Base-by-base conservation (phyloP, 176 grass and related monocot genomes). In the Miscanthus lutarioriparius region DNA sequence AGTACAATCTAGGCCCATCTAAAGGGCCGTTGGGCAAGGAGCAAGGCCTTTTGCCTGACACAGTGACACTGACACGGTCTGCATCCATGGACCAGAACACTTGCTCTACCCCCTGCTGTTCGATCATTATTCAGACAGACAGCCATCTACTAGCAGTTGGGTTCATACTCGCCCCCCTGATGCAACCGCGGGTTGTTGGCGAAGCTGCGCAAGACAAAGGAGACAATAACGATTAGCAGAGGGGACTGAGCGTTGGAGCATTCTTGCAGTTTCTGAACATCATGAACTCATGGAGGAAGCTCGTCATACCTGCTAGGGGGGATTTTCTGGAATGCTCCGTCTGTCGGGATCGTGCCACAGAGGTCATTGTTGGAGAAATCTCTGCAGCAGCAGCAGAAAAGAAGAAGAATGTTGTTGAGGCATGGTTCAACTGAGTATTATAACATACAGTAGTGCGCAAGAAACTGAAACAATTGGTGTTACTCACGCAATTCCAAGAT, bases 321-420 rank as follows among this genome's bases (percentile, higher is more conserved):
- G 6, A 95, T 80, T 65, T 53, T 71, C 51, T 80, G 39, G 30
- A 95, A 98, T 35, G 85, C 80, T 14, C 92, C 87, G 35, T 64
- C 47, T 1, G 87, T 89, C 25, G 96, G 96, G 83, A 95, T 95
- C 59, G 87, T 80, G 47, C 96, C 91, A 36, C 91, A 92, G 8
- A 98, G 91, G 72, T 92, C 70, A 51, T 98, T 98, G 83, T 78
- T 90, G 15, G 96, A 93, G 35, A 95, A 48, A 69, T 95, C 78
- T 64, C 93, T 98, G 96, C 64, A 77, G 67, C 15, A 49, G 14
- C 20, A 28, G 8, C 0, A 16, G 14, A 65, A 74, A 78, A 2
- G 32, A 2, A 10, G 49, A 12, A 39, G 9, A 41, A 33, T 71
- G 36, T 30, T 72, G 58, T 15, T 20, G 64, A 54, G 2, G 74